These are phyloP conservation scores for Aspergillus olivimuriae DNA, from an alignment of 495 filamentous ascomycete species.

Conservation along the genomic window DNA sequence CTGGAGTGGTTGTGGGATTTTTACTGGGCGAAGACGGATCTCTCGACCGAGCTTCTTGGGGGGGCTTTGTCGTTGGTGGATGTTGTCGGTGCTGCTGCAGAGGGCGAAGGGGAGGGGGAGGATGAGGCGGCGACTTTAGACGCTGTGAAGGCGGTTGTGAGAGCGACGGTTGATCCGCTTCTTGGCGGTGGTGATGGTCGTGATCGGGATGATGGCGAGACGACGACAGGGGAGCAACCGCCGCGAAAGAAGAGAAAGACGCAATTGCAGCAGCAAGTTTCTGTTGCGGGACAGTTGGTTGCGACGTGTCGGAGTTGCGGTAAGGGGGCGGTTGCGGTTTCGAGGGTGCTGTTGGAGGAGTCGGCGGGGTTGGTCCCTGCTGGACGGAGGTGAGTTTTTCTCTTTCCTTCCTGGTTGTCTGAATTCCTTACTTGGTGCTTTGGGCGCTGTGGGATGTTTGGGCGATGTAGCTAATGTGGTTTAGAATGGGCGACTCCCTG, in stretches of 20 bases:
- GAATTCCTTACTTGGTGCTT: background rate
- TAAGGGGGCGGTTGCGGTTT: constrained; percentile 16
- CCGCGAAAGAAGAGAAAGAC: constrained; percentile 29
- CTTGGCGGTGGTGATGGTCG: constrained; percentile 16
- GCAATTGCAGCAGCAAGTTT: constrained; percentile 18
- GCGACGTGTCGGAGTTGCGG: constrained; percentile 21
- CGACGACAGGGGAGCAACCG: constrained; percentile 7
- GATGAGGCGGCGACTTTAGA: no score
- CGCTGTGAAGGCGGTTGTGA: no score
- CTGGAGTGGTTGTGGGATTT: constrained; percentile 82
- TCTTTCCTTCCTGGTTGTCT: background rate
- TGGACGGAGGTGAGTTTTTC: constrained; percentile 26
- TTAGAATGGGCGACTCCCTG: constrained; percentile 30
- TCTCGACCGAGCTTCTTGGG: background rate
- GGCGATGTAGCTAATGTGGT: constrained; percentile 5
- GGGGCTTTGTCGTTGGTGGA: background rate
- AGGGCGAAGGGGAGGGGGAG: no score
- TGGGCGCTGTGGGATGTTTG: background rate
- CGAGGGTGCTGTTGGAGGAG: constrained; percentile 24
- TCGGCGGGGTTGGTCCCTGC: constrained; percentile 21
- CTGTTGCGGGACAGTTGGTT: constrained; percentile 21
- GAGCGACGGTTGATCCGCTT: constrained; percentile 9
- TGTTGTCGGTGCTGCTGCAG: no score
- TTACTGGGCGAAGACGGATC: constrained; percentile 59
- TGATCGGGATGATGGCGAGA: constrained; percentile 7